phyloP scores from a whole-genome alignment of 495 filamentous ascomycete species.

The Penicillium pulvis region DNA sequence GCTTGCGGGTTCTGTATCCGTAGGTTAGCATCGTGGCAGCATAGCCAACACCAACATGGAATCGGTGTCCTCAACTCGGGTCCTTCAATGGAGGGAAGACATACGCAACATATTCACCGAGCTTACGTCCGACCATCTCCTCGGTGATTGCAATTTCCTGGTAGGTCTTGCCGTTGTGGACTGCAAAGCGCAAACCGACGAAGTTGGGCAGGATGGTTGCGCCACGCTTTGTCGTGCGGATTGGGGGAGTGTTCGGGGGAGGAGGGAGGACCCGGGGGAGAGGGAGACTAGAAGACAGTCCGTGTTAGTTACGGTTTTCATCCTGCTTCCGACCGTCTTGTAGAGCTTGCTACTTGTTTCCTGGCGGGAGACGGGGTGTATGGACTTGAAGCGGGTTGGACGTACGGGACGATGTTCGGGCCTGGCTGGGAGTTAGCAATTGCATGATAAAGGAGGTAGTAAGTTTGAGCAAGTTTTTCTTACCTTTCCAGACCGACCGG shows the following conservation, averaged over 20 bases:
- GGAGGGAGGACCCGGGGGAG: slow-evolving; percentile 48
- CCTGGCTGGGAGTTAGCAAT: slow-evolving; percentile 38
- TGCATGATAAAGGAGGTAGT: neutral
- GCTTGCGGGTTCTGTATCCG: slow-evolving; percentile 74
- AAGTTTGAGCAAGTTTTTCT: slow-evolving; percentile 7
- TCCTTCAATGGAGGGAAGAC: slow-evolving; percentile 35
- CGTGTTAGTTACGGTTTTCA: neutral
- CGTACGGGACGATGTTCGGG: slow-evolving; percentile 59
- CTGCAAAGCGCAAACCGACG: slow-evolving; percentile 88
- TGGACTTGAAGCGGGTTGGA: slow-evolving; percentile 12
- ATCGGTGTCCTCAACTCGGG: neutral
- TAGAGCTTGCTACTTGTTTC: neutral
- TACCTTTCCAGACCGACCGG: slow-evolving; percentile 80
- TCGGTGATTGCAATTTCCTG: slow-evolving; percentile 86
- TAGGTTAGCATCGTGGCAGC: neutral
- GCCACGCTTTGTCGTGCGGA: slow-evolving; percentile 83
- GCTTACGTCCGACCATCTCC: slow-evolving; percentile 97
- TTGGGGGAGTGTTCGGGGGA: slow-evolving; percentile 66
- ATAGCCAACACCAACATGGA: neutral
- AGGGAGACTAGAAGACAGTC: slow-evolving; percentile 36
- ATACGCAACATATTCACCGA: slow-evolving; percentile 92
- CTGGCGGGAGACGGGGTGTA: neutral
- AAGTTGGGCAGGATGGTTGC: slow-evolving; percentile 97
- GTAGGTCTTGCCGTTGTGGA: slow-evolving; percentile 95
- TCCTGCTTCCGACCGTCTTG: neutral